These are phyloP conservation scores for Castanospermum australe DNA, from an alignment of 306 rosid species.

Conservation along the genomic window DNA sequence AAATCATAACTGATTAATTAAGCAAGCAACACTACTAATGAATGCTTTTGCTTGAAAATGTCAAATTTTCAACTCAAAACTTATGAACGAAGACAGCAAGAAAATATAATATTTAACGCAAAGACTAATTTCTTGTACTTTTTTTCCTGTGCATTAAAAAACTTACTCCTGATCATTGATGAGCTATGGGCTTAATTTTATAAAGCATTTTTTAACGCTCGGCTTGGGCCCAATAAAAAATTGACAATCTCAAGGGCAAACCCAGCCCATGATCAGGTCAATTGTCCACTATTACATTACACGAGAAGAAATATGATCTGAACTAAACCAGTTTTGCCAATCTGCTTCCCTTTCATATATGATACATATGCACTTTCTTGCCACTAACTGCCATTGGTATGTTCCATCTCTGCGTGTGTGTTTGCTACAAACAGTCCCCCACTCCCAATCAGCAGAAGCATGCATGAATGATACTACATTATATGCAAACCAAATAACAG, in stretches of 20 bases:
- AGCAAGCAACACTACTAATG: neutral
- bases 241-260: neutral
- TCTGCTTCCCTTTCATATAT: neutral
- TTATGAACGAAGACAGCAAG: neutral
- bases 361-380: neutral
- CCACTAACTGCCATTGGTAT: neutral
- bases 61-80: neutral
- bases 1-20: neutral
- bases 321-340: neutral
- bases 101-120: neutral
- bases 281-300: neutral
- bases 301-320: neutral
- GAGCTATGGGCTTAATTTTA: neutral
- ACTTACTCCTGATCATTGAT: neutral
- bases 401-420: neutral
- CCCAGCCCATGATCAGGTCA: neutral
- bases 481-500: conserved; percentile 1
- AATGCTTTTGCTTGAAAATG: neutral
- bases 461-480: neutral
- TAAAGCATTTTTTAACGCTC: neutral
- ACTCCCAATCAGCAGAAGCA: conserved; percentile 8
- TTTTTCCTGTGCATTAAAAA: neutral
- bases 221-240: neutral
- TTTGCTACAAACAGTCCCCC: neutral
- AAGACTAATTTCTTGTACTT: neutral